Base-by-base conservation (phyloP, 495 filamentous ascomycete species). In the Aspergillus panamensis region DNA sequence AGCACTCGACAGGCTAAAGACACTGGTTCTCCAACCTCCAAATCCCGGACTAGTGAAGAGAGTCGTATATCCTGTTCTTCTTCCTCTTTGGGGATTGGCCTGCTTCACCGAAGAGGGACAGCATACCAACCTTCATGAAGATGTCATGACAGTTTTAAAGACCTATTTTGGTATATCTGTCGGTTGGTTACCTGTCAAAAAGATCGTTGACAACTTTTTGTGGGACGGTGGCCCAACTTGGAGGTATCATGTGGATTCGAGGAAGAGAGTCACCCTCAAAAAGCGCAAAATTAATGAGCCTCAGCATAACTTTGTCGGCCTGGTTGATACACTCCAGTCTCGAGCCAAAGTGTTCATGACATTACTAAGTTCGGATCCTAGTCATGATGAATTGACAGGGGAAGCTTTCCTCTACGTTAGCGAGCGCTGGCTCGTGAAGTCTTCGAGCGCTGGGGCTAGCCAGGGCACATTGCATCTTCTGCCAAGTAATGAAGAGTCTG, bases 41-140 rank as follows among this genome's bases (percentile, higher is more conserved):
- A 87, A 91, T 59, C 86, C 88, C 3, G 84, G 84, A 1, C 72
- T 94, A n/a, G 80, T 84, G 16, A 91, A 86, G 65, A 78, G 89
- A 55, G 68, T 92, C 5, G 68, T 92, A 6, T 72, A 76, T 32
- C 87, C 83, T 1, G 69, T 90, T 39, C 66, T 88, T 20, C 73
- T 87, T n/a, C 80, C 84, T 0, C 72, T 92, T 1, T 92, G 88
- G 89, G 81, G 84, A 3, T 65, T 92, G 32, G 70, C 80, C 17
- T 82, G 79, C 13, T 89, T 82, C 71, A 66, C 79, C 2, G 59
- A 69, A 40, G 71, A 79, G 37, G 56, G 73, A 21, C 35, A 71
- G 51, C 54, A 63, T 0, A 57, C 43, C 7, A 31, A 21, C 0
- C 61, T 72, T n/a, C 69, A 78, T 51, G 68, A 73, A 9, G 66